Base-by-base conservation (phyloP, 148 eudicot genomes). In the Chenopodium album region DNA sequence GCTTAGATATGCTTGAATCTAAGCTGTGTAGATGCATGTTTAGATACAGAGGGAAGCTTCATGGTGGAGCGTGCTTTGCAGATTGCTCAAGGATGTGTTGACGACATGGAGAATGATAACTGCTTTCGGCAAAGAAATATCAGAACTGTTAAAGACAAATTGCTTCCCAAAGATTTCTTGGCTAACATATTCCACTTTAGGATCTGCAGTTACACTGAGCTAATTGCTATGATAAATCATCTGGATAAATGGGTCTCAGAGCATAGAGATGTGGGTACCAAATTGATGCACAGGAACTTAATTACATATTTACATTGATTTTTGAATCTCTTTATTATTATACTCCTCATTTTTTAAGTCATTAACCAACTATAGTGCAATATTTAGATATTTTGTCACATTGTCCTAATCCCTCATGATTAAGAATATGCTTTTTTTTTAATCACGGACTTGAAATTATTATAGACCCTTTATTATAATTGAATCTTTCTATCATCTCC, bases 41-140 rank as follows among this genome's bases (percentile, higher is more conserved):
- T 83, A 95, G 99, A 95, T 85, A 95, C 99, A 34, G 98, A 95
- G 88, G 99, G 98, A 52, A 95, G 99, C 88, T 95, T 95, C 76
- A 94, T 95, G 98, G 98, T 88, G 83, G 99, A 95, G 82, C 99
- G 97, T 70, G 99, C 88, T 87, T 87, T 90, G 84, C 98, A 95
- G 87, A 90, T 95, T 83, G 98, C 99, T 78, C 89, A 92, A 89
- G 97, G 98, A 80, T 92, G 97, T 79, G 71, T 90, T 32, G 90
- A 92, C 75, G 93, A 92, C 83, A 88, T 93, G 91, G 74, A 81
- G 73, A 89, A 87, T 64, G 90, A 89, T 84, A 69, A 60, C 66
- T 70, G 74, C 73, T 85, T 83, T 78, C 84, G 80, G 65, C 87
- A 71, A 65, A 90, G 88, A 83, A 87, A 81, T 69, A 75, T 54